phyloP scores from a whole-genome alignment of 371 early-diverging fungal genomes.

The Blastocladiella emersonii region DNA sequence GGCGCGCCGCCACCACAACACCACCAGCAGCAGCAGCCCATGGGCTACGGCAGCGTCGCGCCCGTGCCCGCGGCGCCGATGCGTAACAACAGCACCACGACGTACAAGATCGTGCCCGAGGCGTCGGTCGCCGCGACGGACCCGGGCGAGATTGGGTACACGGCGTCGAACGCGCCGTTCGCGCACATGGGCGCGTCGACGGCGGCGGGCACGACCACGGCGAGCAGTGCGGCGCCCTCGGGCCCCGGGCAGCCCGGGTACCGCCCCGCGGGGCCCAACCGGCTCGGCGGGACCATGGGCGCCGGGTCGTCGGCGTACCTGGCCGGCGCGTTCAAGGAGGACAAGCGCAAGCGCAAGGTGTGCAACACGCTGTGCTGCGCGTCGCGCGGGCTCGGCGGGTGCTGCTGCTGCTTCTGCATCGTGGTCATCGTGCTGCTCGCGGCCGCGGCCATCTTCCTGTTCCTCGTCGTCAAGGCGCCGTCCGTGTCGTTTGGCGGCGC shows the following conservation, averaged over 20 bases:
- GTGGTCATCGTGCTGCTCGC: slow-evolving; percentile 10
- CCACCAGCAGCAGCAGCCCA: too few relatives aligned
- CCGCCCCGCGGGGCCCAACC: too few relatives aligned
- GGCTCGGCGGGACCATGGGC: too few relatives aligned
- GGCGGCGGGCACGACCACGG: too few relatives aligned
- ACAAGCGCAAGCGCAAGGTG: not conserved
- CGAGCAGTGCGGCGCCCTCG: too few relatives aligned
- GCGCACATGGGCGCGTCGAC: not conserved
- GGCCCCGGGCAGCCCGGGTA: too few relatives aligned
- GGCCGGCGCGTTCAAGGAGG: too few relatives aligned
- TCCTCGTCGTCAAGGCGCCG: slow-evolving; percentile 3
- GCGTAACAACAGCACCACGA: not conserved
- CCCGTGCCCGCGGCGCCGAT: too few relatives aligned
- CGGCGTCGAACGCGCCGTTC: not conserved
- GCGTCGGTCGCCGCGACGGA: not conserved
- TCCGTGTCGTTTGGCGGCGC: not conserved
- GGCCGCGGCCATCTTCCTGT: slow-evolving; percentile 11
- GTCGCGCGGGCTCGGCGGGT: not conserved
- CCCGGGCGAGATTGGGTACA: not conserved
- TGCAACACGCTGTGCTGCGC: not conserved
- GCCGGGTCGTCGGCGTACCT: too few relatives aligned
- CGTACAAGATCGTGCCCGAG: not conserved
- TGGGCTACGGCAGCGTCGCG: too few relatives aligned
- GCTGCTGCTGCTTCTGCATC: slow-evolving; percentile 11
- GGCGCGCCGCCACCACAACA: not conserved